Evolutionary conservation across 2,329 filamentous ascomycete species (phyloP), one percentile per base, ranked within the genome.

Genomic region (Ophiostoma fasciatum): DNA sequence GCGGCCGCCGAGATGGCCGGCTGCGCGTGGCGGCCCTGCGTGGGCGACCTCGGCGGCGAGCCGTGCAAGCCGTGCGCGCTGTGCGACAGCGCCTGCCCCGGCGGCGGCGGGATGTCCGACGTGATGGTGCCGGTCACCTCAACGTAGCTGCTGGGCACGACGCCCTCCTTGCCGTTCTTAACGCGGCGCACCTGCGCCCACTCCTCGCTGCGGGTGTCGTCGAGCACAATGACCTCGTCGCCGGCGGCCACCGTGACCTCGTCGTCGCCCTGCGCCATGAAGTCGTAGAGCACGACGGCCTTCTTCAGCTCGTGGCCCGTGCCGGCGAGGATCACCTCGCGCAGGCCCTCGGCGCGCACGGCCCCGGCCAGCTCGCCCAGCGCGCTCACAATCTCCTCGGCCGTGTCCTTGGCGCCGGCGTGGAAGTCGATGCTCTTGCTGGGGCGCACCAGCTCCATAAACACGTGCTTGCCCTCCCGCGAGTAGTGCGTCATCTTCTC

Each of bases 401-500:
- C 90, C 6, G 88, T 94, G 56, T 96, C 90, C 59, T 96, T 98
- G 31, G 87, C 85, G 29, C 90, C 90, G 14, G 90, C 92, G 55
- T 98, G 90, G 46, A 98, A 92, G 58, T 98, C 90, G 39, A 94
- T 68, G 54, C 85, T 94, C 62, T 88, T 94, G 59, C 83, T 94
- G 7, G 90, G 90, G 36, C 79, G 69, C 35, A 94, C 78, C 31
- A 98, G 66, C 55, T 98, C 90, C 54, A 98, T 67, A 51, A 98
- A 98, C 12, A 98, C 82, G 57, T 96, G 90, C 53, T 98, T 98
- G 25, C 88, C 90, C 61, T 98, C 90, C 39, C 93, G 84, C 17
- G 87, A 94, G 56, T 96, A 96, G 57, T 94, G 84, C n/a, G 81
- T 85, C 68, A 98, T 79, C 54, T 82, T 90, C 29, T 96, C 87